A percentile compares a stretch with the other conserved stretches of the same genome.
phyloP scores from a whole-genome alignment of 352 stramenopile genomes.

The Peronospora tabacina region DNA sequence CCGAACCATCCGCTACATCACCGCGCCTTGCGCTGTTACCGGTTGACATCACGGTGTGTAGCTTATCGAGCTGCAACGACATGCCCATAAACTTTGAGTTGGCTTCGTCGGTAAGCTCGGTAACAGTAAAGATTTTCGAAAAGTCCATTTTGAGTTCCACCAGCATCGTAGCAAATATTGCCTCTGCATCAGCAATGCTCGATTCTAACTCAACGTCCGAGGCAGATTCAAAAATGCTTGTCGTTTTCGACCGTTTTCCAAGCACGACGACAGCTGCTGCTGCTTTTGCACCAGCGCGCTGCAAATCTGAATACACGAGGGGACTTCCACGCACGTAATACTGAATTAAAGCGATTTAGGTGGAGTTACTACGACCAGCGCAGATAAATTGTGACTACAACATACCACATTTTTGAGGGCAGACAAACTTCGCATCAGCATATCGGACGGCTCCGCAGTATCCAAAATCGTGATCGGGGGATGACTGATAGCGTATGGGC shows the following conservation, averaged over 20 bases:
- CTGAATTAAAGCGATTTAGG: constrained; percentile 19
- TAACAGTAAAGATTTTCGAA: constrained; percentile 78
- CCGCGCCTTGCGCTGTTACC: not conserved
- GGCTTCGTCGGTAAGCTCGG: constrained; percentile 68
- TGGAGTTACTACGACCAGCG: not conserved
- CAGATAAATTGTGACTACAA: constrained; percentile 11
- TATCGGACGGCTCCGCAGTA: constrained; percentile 44
- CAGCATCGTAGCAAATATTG: constrained; percentile 82
- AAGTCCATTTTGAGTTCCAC: constrained; percentile 86
- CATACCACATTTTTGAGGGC: constrained; percentile 62
- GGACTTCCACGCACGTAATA: constrained; percentile 78
- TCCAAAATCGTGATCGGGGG: constrained; percentile 79
- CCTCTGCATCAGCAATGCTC: constrained; percentile 71
- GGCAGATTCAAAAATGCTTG: constrained; percentile 19
- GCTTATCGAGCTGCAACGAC: constrained; percentile 49
- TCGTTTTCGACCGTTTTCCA: constrained; percentile 52
- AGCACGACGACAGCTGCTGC: constrained; percentile 74
- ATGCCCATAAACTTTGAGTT: constrained; percentile 87
- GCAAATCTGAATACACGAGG: constrained; percentile 66
- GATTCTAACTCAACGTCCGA: constrained; percentile 49
- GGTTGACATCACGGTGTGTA: constrained; percentile 10
- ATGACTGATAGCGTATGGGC: constrained; percentile 37
- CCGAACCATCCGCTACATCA: constrained; percentile 10
- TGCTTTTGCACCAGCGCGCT: constrained; percentile 72
- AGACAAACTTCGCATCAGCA: constrained; percentile 40